Evolutionary conservation across 257 asterid genomes (phyloP).

Genomic region (Plantago major): DNA sequence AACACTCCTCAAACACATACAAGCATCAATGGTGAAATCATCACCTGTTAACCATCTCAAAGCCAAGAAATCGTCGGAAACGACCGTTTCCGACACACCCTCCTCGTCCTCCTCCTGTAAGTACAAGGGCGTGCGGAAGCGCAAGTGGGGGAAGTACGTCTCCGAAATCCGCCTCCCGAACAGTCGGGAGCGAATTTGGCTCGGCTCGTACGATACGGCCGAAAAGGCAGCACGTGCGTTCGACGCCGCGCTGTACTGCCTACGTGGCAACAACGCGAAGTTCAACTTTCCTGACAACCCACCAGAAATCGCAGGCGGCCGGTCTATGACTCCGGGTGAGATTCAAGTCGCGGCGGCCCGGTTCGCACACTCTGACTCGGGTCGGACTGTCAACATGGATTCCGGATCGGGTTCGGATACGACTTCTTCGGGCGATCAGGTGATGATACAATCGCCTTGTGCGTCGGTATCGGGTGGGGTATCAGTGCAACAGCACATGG

Average conservation of each 20-base stretch:
- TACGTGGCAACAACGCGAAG: constrained; percentile 56
- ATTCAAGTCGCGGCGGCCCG: constrained; percentile 67
- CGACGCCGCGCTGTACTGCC: constrained; percentile 63
- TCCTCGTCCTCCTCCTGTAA: constrained; percentile 27
- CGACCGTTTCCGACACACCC: neutral
- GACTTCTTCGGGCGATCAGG: constrained; percentile 23
- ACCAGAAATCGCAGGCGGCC: constrained; percentile 39
- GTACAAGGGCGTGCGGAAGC: constrained; percentile 60
- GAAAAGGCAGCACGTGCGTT: constrained; percentile 78
- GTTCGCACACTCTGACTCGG: constrained; percentile 40
- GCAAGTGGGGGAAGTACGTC: constrained; percentile 77
- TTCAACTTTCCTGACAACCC: constrained; percentile 62
- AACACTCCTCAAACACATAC: neutral
- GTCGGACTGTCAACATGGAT: constrained; percentile 32
- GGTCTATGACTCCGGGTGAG: constrained; percentile 48
- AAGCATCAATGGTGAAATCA: constrained; percentile 47
- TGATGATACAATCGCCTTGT: constrained; percentile 36
- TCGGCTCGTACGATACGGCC: constrained; percentile 65
- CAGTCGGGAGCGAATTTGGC: constrained; percentile 68
- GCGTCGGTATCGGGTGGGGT: constrained; percentile 41
- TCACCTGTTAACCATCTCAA: constrained; percentile 2
- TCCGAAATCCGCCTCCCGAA: constrained; percentile 72
- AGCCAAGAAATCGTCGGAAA: neutral
- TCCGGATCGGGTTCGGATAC: constrained; percentile 27
- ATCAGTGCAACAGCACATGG: constrained; percentile 12